Conservation (phyloP, 164 flowering plant species). For the Annona squamosa region DNA sequence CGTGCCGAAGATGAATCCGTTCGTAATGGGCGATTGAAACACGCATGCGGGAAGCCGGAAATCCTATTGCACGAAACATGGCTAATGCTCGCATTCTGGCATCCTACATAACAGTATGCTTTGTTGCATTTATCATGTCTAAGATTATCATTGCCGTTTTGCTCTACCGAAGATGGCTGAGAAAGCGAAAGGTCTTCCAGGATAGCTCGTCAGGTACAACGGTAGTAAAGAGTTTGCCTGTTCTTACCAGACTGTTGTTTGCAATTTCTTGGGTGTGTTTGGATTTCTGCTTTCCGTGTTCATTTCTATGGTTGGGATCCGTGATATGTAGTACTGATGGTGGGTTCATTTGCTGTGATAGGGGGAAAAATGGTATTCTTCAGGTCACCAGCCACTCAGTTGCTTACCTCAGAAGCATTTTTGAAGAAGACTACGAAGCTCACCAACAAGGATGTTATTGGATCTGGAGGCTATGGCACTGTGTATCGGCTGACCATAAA, state of each 20-base stretch:
- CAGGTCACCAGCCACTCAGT: constrained; percentile 45
- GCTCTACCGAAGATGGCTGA: constrained; percentile 66
- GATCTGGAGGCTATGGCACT: constrained; percentile 80
- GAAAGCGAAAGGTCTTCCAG: constrained; percentile 47
- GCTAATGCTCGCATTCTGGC: constrained; percentile 32
- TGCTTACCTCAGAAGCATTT: constrained; percentile 45
- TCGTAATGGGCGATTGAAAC: neutral
- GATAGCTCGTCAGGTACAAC: constrained; percentile 52
- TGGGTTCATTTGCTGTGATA: constrained; percentile 13
- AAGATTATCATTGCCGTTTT: constrained; percentile 62
- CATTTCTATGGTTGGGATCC: neutral
- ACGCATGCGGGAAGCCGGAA: neutral
- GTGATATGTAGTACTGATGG: neutral
- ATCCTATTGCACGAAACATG: constrained; percentile 29
- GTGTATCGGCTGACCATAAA: constrained; percentile 54
- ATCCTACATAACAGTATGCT: constrained; percentile 57
- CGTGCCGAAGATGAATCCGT: neutral
- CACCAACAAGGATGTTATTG: constrained; percentile 76
- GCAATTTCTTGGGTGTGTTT: neutral
- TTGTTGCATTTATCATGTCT: constrained; percentile 56
- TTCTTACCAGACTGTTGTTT: neutral
- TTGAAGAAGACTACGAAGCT: constrained; percentile 67
- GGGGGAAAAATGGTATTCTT: constrained; percentile 91
- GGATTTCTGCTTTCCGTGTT: neutral
- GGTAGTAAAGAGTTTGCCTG: neutral